These are phyloP conservation scores for Globisporangium abappressorium DNA, from an alignment of 352 stramenopile species.

Conservation along the genomic window DNA sequence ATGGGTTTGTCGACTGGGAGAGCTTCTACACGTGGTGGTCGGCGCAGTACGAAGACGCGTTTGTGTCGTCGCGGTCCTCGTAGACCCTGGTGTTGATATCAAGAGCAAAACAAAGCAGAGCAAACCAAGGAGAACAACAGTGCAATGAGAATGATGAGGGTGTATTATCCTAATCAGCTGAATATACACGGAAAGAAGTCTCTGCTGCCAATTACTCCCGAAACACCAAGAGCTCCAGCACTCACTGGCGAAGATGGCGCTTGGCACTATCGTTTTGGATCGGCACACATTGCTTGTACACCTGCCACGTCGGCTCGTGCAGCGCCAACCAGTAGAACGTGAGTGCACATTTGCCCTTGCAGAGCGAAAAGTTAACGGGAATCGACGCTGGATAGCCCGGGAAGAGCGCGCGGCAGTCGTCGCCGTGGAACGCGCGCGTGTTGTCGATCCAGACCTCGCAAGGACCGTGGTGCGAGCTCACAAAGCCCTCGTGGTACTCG, in stretches of 20 bases:
- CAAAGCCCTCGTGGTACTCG: slow-evolving; percentile 31
- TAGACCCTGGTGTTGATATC: not conserved
- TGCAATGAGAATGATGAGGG: not conserved
- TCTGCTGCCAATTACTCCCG: not conserved
- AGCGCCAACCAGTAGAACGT: slow-evolving; percentile 28
- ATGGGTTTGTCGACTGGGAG: slow-evolving; percentile 54
- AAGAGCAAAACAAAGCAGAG: not conserved
- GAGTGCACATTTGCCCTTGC: slow-evolving; percentile 19
- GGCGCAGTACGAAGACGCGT: slow-evolving; percentile 28
- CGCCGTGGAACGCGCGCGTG: slow-evolving; percentile 27
- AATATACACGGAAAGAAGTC: not conserved
- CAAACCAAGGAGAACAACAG: not conserved
- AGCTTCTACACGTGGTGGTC: slow-evolving; percentile 69
- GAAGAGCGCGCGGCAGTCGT: slow-evolving; percentile 34
- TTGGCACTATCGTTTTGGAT: slow-evolving; percentile 8
- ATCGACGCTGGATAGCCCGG: slow-evolving; percentile 21
- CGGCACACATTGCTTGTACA: slow-evolving; percentile 24
- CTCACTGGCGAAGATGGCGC: slow-evolving; percentile 8
- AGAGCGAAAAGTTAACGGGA: slow-evolving; percentile 28
- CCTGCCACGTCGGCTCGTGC: slow-evolving; percentile 22
- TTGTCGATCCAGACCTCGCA: slow-evolving; percentile 42
- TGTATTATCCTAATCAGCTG: not conserved
- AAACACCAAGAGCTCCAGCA: not conserved
- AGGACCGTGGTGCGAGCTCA: slow-evolving; percentile 33
- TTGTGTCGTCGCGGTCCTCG: not conserved